phyloP scores from a whole-genome alignment of 1,139 yeast species.

The Sugiyamaella japonica region DNA sequence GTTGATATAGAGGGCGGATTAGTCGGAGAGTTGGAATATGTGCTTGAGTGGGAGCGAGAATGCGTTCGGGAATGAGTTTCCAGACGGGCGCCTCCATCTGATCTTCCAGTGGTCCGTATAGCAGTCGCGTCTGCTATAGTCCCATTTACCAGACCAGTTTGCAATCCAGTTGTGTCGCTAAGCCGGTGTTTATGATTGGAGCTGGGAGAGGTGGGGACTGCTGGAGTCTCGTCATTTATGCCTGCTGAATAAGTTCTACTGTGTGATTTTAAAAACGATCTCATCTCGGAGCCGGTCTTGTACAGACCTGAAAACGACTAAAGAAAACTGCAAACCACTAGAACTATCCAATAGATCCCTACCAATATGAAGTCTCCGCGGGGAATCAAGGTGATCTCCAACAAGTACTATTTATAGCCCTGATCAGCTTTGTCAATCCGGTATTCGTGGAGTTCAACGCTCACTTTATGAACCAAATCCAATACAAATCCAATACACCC shows the following conservation, averaged over 20 bases:
- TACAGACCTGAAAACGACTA: too few species aligned
- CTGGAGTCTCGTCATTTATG: not conserved
- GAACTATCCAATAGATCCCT: not conserved
- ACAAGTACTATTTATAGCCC: not conserved
- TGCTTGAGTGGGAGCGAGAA: not conserved
- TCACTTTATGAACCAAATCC: too few species aligned
- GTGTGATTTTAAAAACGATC: slow-evolving; percentile 31
- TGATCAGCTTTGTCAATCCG: not conserved
- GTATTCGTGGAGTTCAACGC: too few species aligned
- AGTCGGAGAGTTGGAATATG: not conserved
- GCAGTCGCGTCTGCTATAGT: not conserved
- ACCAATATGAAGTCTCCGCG: too few species aligned
- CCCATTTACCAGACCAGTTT: not conserved
- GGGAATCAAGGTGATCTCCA: not conserved
- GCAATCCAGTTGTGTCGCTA: slow-evolving; percentile 13
- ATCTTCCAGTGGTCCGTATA: not conserved
- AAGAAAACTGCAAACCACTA: too few species aligned
- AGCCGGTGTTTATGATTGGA: slow-evolving; percentile 11
- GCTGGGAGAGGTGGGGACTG: not conserved
- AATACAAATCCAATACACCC: too few species aligned
- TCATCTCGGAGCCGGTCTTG: slow-evolving; percentile 24
- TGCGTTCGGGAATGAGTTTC: not conserved
- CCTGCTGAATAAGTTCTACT: slow-evolving; percentile 27
- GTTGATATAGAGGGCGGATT: not conserved
- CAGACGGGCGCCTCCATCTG: not conserved